A percentile compares a stretch with the other conserved stretches of the same genome.
These are phyloP conservation scores for Solanum lignicaule DNA, from an alignment of 257 asterid genomes.

Conservation along the genomic window DNA sequence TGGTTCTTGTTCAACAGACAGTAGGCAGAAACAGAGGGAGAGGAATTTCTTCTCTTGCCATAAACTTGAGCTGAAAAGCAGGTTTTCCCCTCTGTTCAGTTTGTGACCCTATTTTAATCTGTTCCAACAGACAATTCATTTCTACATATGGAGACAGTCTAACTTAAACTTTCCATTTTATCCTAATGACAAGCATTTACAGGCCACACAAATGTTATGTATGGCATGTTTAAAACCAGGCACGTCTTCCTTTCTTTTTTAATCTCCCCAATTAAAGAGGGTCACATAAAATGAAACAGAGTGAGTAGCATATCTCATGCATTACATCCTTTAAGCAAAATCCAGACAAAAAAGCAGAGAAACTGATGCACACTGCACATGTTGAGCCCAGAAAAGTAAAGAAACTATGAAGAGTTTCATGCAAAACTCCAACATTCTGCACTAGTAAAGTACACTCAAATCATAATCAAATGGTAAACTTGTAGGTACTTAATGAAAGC, in stretches of 20 bases:
- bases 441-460: neutral
- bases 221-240: neutral
- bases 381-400: neutral
- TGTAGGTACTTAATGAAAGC: neutral
- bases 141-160: neutral
- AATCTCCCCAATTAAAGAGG: neutral
- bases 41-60: neutral
- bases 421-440: neutral
- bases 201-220: neutral
- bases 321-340: neutral
- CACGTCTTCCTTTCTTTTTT: neutral
- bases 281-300: neutral
- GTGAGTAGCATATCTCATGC: neutral
- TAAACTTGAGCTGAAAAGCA: neutral
- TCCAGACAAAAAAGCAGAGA: neutral
- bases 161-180: neutral
- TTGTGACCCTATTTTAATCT: neutral
- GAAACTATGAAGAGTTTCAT: neutral
- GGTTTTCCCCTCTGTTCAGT: neutral
- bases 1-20: neutral
- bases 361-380: neutral
- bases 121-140: neutral
- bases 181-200: neutral
- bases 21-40: neutral
- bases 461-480: neutral